Percentiles rank a stretch among this genome's conserved stretches.
Evolutionary conservation across 2,329 filamentous ascomycete genomes (phyloP).

Genomic region (Grosmannia clavigera): DNA sequence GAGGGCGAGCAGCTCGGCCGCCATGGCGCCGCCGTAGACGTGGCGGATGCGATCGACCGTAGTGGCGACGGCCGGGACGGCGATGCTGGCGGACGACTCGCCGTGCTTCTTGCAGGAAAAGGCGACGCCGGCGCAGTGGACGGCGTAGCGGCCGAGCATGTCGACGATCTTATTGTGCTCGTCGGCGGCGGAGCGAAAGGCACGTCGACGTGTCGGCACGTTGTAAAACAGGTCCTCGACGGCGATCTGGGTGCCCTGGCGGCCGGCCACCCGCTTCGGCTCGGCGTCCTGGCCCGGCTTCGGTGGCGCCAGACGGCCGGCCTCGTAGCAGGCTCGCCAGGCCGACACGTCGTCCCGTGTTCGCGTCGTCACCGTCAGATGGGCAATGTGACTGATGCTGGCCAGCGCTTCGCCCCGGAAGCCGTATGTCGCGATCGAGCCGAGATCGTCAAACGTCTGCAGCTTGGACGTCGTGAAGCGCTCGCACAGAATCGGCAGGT

Average conservation of each 20-base stretch:
- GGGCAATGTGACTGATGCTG: conserved; percentile 96
- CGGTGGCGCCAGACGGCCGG: conserved; percentile 65
- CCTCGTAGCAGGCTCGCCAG: conserved; percentile 79
- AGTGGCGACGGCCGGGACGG: conserved; percentile 60
- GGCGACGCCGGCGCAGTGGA: conserved; percentile 82
- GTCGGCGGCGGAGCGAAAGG: conserved; percentile 83
- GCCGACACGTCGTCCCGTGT: conserved; percentile 79
- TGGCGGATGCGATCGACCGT: conserved; percentile 78
- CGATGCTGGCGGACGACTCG: conserved; percentile 70
- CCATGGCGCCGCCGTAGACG: conserved; percentile 71
- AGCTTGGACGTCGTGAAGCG: conserved; percentile 96
- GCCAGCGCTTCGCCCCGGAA: conserved; percentile 93
- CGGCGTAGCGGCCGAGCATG: conserved; percentile 81
- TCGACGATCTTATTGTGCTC: conserved; percentile 98
- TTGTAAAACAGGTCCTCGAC: conserved; percentile 98
- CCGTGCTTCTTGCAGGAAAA: conserved; percentile 97
- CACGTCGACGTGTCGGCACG: conserved; percentile 72
- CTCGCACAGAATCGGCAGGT: conserved; percentile 83
- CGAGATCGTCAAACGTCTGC: conserved; percentile 82
- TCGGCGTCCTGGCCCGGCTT: conserved; percentile 82
- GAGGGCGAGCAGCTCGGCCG: conserved; percentile 78
- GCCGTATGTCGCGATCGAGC: conserved; percentile 87
- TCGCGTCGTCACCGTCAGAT: conserved; percentile 88
- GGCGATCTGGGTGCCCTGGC: conserved; percentile 85
- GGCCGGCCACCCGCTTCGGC: conserved; percentile 76